Base-by-base conservation (phyloP, 257 asterid species). In the Ballota nigra region DNA sequence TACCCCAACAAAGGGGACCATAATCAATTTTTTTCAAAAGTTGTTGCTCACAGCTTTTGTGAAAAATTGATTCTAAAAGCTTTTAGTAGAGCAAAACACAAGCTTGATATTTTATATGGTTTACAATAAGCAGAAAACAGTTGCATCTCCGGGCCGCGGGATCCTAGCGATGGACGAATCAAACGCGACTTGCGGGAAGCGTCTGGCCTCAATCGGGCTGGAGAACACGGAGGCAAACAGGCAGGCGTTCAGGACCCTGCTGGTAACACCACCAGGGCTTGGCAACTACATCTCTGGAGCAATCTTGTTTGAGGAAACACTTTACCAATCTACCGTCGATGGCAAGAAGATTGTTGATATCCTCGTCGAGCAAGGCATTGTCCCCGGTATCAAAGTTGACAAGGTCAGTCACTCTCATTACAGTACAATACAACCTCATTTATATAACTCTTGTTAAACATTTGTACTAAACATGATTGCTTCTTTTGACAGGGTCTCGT, bases 91-190 rank as follows among this genome's bases (percentile, higher is more conserved):
- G n/a, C n/a, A n/a, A 28, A 28, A 28, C 36, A 31, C 36, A 31
- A 3, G 36, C 36, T 4, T 51, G 58, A 52, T 18, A 53, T 20
- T 53, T 53, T 20, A 51, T 26, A 51, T 47, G 55, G 20, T 47
- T 47, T 16, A 11, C 52, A 15, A 43, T 43, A 15, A 43, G 3
- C 61, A 88, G 95, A 88, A 88, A 88, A 86, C 89, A 0, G 49
- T 88, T 53, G 91, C 95, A 63, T 82, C 92, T 5, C 92, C 96
- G 5, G 96, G 96, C n/a, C 92, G 90, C 10, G 92, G 96, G 52
- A 88, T 88, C 43, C 62, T 86, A 59, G 90, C 92, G 65, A 88
- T 88, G 92, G 96, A 88, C 31, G 92, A 88, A 74, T 88, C 96
- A 8, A 86, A 88, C 75, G 92, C 96, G 16, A 88, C 96, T 58